A percentile compares a stretch with the other conserved stretches of the same genome.
These are phyloP conservation scores for Candida awuae DNA, from an alignment of 805 yeast species.

Conservation along the genomic window DNA sequence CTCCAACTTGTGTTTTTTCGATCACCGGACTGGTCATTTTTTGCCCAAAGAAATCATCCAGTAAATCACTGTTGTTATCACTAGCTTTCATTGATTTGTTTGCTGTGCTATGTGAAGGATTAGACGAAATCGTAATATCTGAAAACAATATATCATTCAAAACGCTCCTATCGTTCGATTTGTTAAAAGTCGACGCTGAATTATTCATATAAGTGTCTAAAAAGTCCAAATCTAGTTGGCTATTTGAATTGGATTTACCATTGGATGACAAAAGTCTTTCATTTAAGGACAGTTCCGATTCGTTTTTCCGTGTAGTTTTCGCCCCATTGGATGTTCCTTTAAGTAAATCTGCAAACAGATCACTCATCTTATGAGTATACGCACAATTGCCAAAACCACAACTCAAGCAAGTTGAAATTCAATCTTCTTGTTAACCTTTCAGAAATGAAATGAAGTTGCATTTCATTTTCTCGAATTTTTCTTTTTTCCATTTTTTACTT, in stretches of 20 bases:
- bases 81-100: no score
- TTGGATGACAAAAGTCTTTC: conserved; percentile 24
- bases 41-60: conserved; percentile 10
- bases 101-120: no score
- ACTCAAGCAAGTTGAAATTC: no score
- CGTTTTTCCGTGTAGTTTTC: conserved; percentile 16
- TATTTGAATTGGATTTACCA: conserved; percentile 2
- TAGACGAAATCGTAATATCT: no score
- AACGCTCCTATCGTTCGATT: neutral
- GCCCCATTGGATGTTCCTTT: conserved; percentile 20
- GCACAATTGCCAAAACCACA: neutral
- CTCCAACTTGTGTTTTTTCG: neutral
- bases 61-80: neutral
- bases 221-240: conserved; percentile 29
- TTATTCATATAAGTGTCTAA: conserved; percentile 11
- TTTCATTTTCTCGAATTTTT: no score
- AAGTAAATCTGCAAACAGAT: conserved; percentile 38
- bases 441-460: no score
- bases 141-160: neutral
- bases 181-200: neutral
- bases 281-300: conserved; percentile 25
- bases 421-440: no score
- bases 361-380: conserved; percentile 19
- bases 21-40: neutral
- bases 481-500: no score